Evolutionary conservation across 2,329 filamentous ascomycete genomes (phyloP).

Genomic region (Cladobotryum protrusum): DNA sequence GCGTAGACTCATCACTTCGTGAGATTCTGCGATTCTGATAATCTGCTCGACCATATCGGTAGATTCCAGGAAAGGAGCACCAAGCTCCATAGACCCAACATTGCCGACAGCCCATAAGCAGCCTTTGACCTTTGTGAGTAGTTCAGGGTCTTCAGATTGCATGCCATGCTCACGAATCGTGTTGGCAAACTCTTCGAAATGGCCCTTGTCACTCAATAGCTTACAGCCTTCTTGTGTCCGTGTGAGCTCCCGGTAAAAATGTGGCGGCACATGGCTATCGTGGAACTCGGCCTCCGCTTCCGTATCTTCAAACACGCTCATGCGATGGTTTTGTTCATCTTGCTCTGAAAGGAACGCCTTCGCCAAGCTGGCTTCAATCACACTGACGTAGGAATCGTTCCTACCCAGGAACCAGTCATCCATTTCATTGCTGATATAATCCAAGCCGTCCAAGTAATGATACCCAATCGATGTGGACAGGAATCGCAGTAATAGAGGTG

Average conservation of each 20-base stretch:
- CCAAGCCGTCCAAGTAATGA: slow-evolving; percentile 90
- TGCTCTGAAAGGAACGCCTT: slow-evolving; percentile 69
- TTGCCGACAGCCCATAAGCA: slow-evolving; percentile 98
- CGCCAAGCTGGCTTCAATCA: slow-evolving; percentile 93
- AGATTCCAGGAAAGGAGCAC: slow-evolving; percentile 86
- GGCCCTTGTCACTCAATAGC: slow-evolving; percentile 83
- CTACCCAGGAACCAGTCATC: slow-evolving; percentile 98
- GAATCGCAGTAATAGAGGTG: slow-evolving; percentile 85
- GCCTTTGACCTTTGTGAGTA: slow-evolving; percentile 89
- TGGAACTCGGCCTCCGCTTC: slow-evolving; percentile 51
- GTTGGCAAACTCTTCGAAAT: slow-evolving; percentile 87
- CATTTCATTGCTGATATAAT: slow-evolving; percentile 99
- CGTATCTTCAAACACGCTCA: slow-evolving; percentile 53
- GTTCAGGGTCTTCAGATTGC: slow-evolving; percentile 77
- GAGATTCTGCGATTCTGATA: slow-evolving; percentile 78
- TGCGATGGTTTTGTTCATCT: slow-evolving; percentile 51
- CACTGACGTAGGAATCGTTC: slow-evolving; percentile 90
- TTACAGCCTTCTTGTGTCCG: slow-evolving; percentile 89
- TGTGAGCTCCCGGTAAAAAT: slow-evolving; percentile 94
- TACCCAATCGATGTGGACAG: slow-evolving; percentile 95
- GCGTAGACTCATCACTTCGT: slow-evolving; percentile 84
- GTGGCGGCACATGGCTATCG: slow-evolving; percentile 76
- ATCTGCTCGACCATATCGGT: slow-evolving; percentile 84
- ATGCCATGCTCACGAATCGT: slow-evolving; percentile 85
- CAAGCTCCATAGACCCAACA: slow-evolving; percentile 95